Evolutionary conservation across 495 filamentous ascomycete species (phyloP), one percentile per base, ranked within the genome.

Genomic region (Aspergillus bridgeri): DNA sequence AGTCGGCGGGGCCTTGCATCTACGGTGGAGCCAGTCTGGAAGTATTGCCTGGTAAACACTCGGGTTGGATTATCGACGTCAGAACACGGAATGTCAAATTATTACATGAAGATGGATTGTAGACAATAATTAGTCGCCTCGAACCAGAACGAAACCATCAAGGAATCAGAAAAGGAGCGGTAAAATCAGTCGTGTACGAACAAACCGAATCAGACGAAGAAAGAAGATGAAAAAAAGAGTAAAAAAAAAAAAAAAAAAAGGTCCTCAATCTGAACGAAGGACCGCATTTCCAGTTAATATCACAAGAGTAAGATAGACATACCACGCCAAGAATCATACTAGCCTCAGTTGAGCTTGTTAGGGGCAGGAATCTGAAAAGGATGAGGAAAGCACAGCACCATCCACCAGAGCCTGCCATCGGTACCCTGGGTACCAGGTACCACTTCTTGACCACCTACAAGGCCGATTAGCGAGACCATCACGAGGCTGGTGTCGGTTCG

Each of bases 401-500:
- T n/a, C n/a, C n/a, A n/a, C n/a, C n/a, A n/a, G n/a, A n/a, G n/a
- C n/a, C n/a, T n/a, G n/a, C n/a, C n/a, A n/a, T n/a, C n/a, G n/a
- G n/a, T n/a, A n/a, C n/a, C n/a, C n/a, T n/a, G n/a, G n/a, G n/a
- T n/a, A n/a, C n/a, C n/a, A n/a, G 33, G 33, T 38, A 38, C 17
- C 33, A 15, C 33, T 21, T 23, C 47, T 48, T 2, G 24, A n/a
- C 5, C 23, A 54, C 21, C 52, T 42, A 54, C 42, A 24, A 20
- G 22, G 7, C 15, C 45, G 18, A 23, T 20, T 15, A 47, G 21
- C 17, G 15, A 29, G 23, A 9, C 24, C 42, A 59, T 33, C 52
- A 42, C 20, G 33, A 48, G 18, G 42, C 25, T 49, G 53, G 60
- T 2, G 57, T 51, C 18, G 60, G 54, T 19, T 76, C 69, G 38